Conservation (phyloP, 352 stramenopile genomes). For the Globisporangium rhizosaccharum region DNA sequence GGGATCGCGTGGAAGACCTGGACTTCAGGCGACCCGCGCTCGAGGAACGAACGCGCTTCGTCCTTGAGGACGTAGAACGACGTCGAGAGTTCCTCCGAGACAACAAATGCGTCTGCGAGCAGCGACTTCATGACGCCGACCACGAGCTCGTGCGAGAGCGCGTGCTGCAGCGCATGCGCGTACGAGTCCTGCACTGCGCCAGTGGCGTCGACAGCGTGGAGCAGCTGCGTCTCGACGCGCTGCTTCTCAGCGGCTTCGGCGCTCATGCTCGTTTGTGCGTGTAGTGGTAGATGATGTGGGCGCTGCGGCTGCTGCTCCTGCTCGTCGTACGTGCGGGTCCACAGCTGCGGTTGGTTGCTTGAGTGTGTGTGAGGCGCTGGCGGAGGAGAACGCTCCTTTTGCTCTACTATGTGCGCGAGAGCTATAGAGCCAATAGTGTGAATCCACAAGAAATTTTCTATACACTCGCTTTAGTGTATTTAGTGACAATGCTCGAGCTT, state of each 20-base stretch:
- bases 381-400: too few relatives aligned
- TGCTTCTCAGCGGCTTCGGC: slow-evolving; percentile 61
- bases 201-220: slow-evolving; percentile 44
- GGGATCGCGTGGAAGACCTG: slow-evolving; percentile 83
- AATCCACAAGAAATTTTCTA: too few relatives aligned
- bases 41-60: slow-evolving; percentile 81
- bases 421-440: too few relatives aligned
- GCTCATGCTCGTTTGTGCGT: slow-evolving; percentile 23
- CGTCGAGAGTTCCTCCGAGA: slow-evolving; percentile 62
- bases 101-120: slow-evolving; percentile 90
- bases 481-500: too few relatives aligned
- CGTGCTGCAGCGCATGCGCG: slow-evolving; percentile 64
- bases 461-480: too few relatives aligned
- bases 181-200: slow-evolving; percentile 74
- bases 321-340: not conserved
- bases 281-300: not conserved
- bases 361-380: not conserved
- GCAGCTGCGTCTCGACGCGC: slow-evolving; percentile 60
- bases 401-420: too few relatives aligned
- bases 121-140: slow-evolving; percentile 96
- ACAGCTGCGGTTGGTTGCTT: too few relatives aligned
- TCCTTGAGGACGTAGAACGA: slow-evolving; percentile 93
- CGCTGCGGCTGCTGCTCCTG: not conserved
- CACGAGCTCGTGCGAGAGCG: slow-evolving; percentile 89
- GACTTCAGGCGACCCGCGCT: slow-evolving; percentile 73